Evolutionary conservation across 2,329 filamentous ascomycete species (phyloP), one percentile per base, ranked within the genome.

Genomic region (Aspergillus sp.): DNA sequence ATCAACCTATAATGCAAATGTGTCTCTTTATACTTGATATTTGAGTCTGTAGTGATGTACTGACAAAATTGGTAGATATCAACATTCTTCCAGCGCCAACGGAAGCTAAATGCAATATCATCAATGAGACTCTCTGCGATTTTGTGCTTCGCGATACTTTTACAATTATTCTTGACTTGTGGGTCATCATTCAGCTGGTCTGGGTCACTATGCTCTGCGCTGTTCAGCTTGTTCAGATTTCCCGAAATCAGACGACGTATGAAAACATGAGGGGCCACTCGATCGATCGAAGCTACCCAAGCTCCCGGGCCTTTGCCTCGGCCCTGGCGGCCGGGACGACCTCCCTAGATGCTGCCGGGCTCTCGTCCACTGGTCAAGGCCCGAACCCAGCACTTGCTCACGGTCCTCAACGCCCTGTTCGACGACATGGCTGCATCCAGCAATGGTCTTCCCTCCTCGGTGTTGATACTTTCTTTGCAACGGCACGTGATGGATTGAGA

Each of bases 171-270:
- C 75, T 95, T 13, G 79, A 80, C 9, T 70, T 88, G 27, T 98
- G 93, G 93, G 79, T 79, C 6, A 77, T 79, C 2, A 73, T 96
- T 35, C 94, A 98, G 66, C 78, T 96, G 29, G 85, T 88, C 13
- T 98, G 93, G 93, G 88, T 97, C 3, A 84, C 86, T n/a, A 97
- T 98, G 90, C 82, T 98, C 30, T 77, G 96, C 47, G 86, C 90
- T 51, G 94, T 97, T 5, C 94, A 98, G 64, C 82, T 96, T 40
- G 77, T 96, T 40, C 93, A 98, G 63, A 85, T 98, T 40, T 86
- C 90, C 0, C 83, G 90, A 48, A 94, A 90, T 45, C 85, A 95
- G 74, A 98, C 93, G 1, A 98, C 93, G 0, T 97, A 88, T 68
- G 93, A 98, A 68, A 95, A 90, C 66, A 97, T 98, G 90, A 83